Percentiles rank a stretch among this genome's conserved stretches.
Evolutionary conservation across 306 rosid species (phyloP).

Genomic region (Hylodesmum podocarpum): DNA sequence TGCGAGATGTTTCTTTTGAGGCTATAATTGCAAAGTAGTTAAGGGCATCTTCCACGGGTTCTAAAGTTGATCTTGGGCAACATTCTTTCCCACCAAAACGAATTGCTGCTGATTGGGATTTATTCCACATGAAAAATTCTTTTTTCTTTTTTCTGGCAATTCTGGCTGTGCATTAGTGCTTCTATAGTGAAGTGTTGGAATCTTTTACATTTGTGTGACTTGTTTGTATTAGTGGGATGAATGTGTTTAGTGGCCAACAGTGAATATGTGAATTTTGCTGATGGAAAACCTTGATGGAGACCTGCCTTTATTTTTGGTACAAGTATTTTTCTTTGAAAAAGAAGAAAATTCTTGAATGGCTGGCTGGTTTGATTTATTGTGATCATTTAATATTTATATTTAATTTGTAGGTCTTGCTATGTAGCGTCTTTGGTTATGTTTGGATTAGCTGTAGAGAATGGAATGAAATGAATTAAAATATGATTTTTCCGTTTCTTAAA

Average conservation of each 20-base stretch:
- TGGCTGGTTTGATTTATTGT: constrained; percentile 15
- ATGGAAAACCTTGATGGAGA: constrained; percentile 62
- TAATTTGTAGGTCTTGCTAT: background rate
- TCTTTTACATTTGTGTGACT: constrained; percentile 53
- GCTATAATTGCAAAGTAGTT: constrained; percentile 53
- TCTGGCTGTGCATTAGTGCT: constrained; percentile 56
- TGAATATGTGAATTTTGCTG: constrained; percentile 59
- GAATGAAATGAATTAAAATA: too few relatives aligned
- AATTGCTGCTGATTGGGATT: constrained; percentile 61
- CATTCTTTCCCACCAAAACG: constrained; percentile 60
- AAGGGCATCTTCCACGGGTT: constrained; percentile 53
- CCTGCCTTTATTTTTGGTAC: constrained; percentile 39
- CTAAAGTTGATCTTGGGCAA: constrained; percentile 46
- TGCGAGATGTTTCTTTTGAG: constrained; percentile 45
- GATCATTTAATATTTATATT: constrained; percentile 15
- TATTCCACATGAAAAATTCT: constrained; percentile 46
- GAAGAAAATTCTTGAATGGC: background rate
- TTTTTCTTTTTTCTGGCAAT: constrained; percentile 45
- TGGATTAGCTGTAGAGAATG: too few relatives aligned
- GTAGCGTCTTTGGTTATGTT: background rate
- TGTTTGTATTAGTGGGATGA: constrained; percentile 52
- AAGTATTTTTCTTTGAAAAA: constrained; percentile 11
- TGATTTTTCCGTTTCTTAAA: too few relatives aligned
- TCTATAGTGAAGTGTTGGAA: constrained; percentile 50
- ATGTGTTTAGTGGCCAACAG: constrained; percentile 67